Evolutionary conservation across 2,329 filamentous ascomycete species (phyloP), one percentile per base, ranked within the genome.

Genomic region (Aspergillus glaucus): DNA sequence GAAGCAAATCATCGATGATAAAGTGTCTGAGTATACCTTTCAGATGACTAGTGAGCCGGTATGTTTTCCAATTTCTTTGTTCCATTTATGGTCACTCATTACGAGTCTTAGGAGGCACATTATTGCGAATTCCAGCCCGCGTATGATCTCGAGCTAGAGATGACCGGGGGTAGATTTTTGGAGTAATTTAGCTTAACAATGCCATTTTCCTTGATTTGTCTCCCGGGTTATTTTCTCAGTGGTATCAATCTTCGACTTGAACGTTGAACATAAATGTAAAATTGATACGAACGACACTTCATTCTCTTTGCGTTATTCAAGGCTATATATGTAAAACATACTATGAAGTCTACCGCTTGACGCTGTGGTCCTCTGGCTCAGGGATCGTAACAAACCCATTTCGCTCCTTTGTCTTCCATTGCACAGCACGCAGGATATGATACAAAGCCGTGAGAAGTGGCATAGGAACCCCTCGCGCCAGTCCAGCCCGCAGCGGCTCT

Each of bases 1-100:
- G 30, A 82, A 82, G 59, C 64, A 76, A 6, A 68, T 76, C 15
- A 75, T 83, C 45, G 71, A 71, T n/a, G 78, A 82, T 34, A 76
- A 80, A 54, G 75, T 75, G 41, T 78, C 79, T 1, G 46, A n/a
- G 21, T 24, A 44, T 34, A 44, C 43, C 1, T 44, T 32, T n/a
- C 12, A 32, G 6, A 44, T 44, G 43, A 36, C 26, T 4, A 44
- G 43, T 44, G 43, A 44, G 12, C 28, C 43, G 21, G 41, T 43
- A 30, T 15, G 41, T 15, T 30, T 19, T 26, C n/a, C 15, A 28
- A 28, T 30, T 15, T 15, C n/a, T 7, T 5, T 26, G 8, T 12
- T 43, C 24, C 8, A 4, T 14, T 17, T 17, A 2, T 6, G 3
- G 14, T 26, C 3, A 43, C 19, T n/a, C 6, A n/a, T 6, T 7